These are phyloP conservation scores for Apostasia shenzhenica DNA, from an alignment of 106 monocot species.

Conservation along the genomic window DNA sequence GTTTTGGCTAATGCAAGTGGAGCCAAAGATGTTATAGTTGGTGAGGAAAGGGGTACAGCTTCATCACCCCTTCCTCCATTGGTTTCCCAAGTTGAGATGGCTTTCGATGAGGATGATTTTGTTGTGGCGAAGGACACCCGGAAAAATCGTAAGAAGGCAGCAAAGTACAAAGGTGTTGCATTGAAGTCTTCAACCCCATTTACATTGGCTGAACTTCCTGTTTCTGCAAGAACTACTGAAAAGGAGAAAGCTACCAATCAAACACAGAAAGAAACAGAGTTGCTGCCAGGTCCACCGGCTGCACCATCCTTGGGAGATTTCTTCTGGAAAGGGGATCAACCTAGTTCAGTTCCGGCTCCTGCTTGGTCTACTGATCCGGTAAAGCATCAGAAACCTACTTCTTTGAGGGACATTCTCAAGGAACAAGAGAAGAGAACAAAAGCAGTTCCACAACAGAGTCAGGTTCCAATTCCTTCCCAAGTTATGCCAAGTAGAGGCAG, in stretches of 20 bases:
- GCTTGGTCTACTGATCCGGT: slow-evolving; percentile 72
- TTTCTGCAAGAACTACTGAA: slow-evolving; percentile 20
- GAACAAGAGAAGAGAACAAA: slow-evolving; percentile 68
- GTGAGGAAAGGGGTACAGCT: slow-evolving; percentile 10
- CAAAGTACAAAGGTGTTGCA: slow-evolving; percentile 56
- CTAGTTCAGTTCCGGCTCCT: slow-evolving; percentile 30
- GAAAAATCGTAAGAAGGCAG: slow-evolving; percentile 71
- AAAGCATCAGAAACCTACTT: slow-evolving; percentile 51
- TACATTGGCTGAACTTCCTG: slow-evolving; percentile 32
- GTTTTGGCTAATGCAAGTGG: slow-evolving; percentile 48
- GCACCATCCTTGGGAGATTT: slow-evolving; percentile 95
- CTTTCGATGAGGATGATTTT: slow-evolving; percentile 55
- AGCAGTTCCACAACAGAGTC: slow-evolving; percentile 30
- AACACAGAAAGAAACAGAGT: slow-evolving; percentile 47
- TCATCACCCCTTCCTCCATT: slow-evolving; percentile 14
- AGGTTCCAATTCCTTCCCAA: slow-evolving; percentile 33
- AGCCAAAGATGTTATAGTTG: slow-evolving; percentile 12
- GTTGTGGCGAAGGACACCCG: slow-evolving; percentile 86
- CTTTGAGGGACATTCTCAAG: slow-evolving; percentile 73
- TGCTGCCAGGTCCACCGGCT: slow-evolving; percentile 42
- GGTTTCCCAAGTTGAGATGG: slow-evolving; percentile 9
- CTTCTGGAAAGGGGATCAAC: slow-evolving; percentile 76
- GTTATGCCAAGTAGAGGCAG: slow-evolving; percentile 22
- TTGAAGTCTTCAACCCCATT: slow-evolving; percentile 48
- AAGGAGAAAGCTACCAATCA: slow-evolving; percentile 39